Evolutionary conservation across 2,329 filamentous ascomycete species (phyloP).

Genomic region (Aspergillus sclerotialis): DNA sequence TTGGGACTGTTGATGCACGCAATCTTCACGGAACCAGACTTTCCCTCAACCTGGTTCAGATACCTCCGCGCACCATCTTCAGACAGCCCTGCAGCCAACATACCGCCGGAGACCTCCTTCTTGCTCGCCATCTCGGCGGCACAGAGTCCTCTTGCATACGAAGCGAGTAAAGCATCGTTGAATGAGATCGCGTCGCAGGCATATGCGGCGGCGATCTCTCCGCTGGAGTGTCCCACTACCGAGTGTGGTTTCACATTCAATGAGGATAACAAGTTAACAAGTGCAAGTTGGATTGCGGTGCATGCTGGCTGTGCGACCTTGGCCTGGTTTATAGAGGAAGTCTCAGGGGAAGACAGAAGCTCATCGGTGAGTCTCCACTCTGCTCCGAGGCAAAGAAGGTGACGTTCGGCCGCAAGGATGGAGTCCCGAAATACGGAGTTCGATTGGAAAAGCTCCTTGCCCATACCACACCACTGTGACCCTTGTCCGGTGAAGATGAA

Average conservation of each 20-base stretch:
- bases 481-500: conserved; percentile 16
- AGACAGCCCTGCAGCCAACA: neutral
- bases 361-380: no score
- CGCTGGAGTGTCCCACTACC: no score
- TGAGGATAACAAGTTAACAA: no score
- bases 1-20: neutral
- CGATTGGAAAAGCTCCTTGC: conserved; percentile 1
- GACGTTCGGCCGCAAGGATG: neutral
- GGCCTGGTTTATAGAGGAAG: neutral
- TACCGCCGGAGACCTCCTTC: neutral
- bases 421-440: neutral
- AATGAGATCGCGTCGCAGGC: neutral
- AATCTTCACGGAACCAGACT: neutral
- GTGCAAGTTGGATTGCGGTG: no score
- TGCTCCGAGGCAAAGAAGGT: conserved; percentile 2
- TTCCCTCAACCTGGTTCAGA: neutral
- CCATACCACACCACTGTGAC: conserved; percentile 17
- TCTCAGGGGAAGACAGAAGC: no score
- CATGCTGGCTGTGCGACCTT: conserved; percentile 6
- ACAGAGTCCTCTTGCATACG: neutral
- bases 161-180: neutral
- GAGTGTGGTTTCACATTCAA: no score
- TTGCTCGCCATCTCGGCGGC: neutral
- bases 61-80: neutral
- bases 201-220: no score